Conservation (phyloP, 192 early-diverging fungal species). For the Coemansia guatemalensis region DNA sequence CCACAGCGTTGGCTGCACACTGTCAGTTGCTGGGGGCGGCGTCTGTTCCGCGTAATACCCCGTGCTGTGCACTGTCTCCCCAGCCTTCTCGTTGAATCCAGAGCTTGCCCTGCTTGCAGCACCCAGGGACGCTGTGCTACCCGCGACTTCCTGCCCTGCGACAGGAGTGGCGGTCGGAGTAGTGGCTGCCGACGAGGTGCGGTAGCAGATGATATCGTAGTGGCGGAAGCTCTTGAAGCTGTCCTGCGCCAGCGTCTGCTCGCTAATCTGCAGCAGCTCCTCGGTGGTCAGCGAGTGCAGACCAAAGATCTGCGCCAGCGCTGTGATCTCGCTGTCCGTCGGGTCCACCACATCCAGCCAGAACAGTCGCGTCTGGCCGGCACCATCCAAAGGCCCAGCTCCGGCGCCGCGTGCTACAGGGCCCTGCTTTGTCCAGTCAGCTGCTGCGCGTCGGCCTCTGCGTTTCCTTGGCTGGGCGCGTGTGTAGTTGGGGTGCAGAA, state of each 20-base stretch:
- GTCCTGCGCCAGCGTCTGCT: conserved; percentile 73
- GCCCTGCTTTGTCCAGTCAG: conserved; percentile 49
- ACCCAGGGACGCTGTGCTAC: no score
- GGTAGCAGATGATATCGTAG: conserved; percentile 87
- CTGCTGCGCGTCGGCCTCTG: conserved; percentile 15
- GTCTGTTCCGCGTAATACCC: no score
- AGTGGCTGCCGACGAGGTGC: conserved; percentile 52
- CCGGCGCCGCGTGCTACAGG: conserved; percentile 41
- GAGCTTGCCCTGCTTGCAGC: no score
- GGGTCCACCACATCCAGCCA: conserved; percentile 73
- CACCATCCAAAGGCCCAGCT: conserved; percentile 6
- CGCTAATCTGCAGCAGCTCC: conserved; percentile 70
- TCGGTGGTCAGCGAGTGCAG: conserved; percentile 90
- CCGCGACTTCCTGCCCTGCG: not conserved
- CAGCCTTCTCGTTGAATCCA: not conserved
- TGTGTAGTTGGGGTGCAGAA: conserved; percentile 42
- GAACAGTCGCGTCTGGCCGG: conserved; percentile 49
- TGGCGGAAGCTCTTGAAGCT: conserved; percentile 86
- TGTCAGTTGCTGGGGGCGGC: no score
- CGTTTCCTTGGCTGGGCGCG: conserved; percentile 11
- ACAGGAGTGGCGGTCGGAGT: not conserved
- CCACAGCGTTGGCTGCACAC: no score
- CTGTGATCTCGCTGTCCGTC: conserved; percentile 61
- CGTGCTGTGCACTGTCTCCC: not conserved
- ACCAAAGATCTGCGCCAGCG: conserved; percentile 65